A percentile compares a stretch with the other conserved stretches of the same genome.
phyloP scores from a whole-genome alignment of 2,329 filamentous ascomycete species.

The Claviceps sp. region DNA sequence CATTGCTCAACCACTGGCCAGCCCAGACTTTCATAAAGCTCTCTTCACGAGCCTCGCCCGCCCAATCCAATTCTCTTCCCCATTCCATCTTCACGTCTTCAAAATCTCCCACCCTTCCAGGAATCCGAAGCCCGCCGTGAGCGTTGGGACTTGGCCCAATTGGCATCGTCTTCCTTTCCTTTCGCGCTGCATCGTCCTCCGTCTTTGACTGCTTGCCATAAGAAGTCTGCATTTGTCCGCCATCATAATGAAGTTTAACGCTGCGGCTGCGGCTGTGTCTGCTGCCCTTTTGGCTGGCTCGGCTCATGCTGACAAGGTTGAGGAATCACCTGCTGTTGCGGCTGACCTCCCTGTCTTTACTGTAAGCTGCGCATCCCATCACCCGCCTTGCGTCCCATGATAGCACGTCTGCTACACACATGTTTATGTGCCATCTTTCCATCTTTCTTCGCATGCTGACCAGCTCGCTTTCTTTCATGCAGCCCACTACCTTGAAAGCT shows the following conservation, averaged over 20 bases:
- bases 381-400: not conserved
- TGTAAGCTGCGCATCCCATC: conserved; percentile 40
- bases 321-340: conserved; percentile 46
- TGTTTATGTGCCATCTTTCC: not conserved
- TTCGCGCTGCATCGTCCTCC: conserved; percentile 10
- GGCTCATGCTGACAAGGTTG: conserved; percentile 54
- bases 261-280: conserved; percentile 62
- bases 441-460: conserved; percentile 10
- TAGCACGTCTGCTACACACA: not conserved
- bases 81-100: conserved; percentile 7
- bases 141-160: conserved; percentile 13
- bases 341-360: conserved; percentile 73
- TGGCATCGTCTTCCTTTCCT: conserved; percentile 9
- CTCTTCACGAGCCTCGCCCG: conserved; percentile 5
- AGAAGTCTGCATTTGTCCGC: conserved; percentile 27
- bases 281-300: conserved; percentile 59
- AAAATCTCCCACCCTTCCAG: conserved; percentile 16
- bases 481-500: conserved; percentile 82
- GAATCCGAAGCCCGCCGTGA: conserved; percentile 12
- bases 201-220: conserved; percentile 1
- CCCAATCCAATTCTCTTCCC: conserved; percentile 10
- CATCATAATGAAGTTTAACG: conserved; percentile 68
- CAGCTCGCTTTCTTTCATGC: conserved; percentile 2
- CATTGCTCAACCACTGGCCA: conserved; percentile 7
- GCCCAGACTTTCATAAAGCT: conserved; percentile 1